Evolutionary conservation across 2,329 filamentous ascomycete species (phyloP).

Genomic region (Bisporella sp.): DNA sequence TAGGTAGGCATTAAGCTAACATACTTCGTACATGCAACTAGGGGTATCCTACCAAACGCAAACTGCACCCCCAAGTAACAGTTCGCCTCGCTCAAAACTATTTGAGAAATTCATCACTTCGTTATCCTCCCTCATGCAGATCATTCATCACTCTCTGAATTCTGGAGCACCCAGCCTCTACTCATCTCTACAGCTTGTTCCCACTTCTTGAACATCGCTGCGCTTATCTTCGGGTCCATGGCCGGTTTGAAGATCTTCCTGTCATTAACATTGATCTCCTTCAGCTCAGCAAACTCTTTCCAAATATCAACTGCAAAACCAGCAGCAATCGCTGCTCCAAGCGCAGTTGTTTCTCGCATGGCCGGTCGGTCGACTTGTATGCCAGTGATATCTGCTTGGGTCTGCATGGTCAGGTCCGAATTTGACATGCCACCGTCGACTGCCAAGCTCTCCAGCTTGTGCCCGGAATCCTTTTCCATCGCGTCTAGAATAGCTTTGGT

Average conservation of each 20-base stretch:
- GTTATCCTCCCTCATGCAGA: no score
- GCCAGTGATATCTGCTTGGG: conserved; percentile 76
- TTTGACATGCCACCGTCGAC: conserved; percentile 89
- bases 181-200: conserved; percentile 72
- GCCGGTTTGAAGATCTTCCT: conserved; percentile 61
- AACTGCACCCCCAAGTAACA: no score
- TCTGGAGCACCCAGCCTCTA: conserved; percentile 52
- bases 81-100: no score
- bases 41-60: no score
- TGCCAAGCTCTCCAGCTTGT: conserved; percentile 66
- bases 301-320: conserved; percentile 79
- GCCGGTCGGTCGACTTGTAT: conserved; percentile 78
- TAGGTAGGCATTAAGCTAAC: background rate
- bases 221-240: conserved; percentile 50
- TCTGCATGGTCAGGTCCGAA: conserved; percentile 82
- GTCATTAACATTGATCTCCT: conserved; percentile 62
- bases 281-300: conserved; percentile 66
- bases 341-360: conserved; percentile 86
- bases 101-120: no score
- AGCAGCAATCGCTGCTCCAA: conserved; percentile 83
- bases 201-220: conserved; percentile 62
- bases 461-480: conserved; percentile 80
- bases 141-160: conserved; percentile 1
- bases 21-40: background rate
- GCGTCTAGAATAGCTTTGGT: conserved; percentile 87